Evolutionary conservation across 2,329 filamentous ascomycete species (phyloP).

Genomic region (Stachybotrys echinatus): DNA sequence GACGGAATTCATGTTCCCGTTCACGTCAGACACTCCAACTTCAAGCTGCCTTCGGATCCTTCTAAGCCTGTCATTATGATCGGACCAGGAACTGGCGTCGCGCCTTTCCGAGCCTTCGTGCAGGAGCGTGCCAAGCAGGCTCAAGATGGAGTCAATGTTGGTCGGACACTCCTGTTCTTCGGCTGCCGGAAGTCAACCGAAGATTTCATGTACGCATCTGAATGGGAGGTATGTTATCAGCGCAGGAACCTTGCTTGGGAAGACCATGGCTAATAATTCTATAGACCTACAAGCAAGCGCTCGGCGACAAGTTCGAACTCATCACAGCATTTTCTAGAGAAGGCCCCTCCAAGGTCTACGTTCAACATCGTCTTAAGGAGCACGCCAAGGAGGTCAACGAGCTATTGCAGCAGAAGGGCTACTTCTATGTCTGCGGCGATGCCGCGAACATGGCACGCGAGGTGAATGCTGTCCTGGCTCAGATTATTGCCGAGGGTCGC

Average conservation of each 20-base stretch:
- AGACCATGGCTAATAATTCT: constrained; percentile 16
- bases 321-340: constrained; percentile 96
- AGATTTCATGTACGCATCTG: constrained; percentile 86
- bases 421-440: constrained; percentile 97
- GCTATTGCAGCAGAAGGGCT: constrained; percentile 78
- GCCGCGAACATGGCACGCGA: constrained; percentile 96
- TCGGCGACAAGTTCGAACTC: constrained; percentile 86
- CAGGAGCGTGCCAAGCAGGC: constrained; percentile 87
- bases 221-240: constrained; percentile 74
- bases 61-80: constrained; percentile 93
- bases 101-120: constrained; percentile 91
- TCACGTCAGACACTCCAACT: constrained; percentile 96
- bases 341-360: constrained; percentile 83
- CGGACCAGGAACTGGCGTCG: constrained; percentile 92
- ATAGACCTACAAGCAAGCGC: constrained; percentile 74
- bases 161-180: constrained; percentile 87
- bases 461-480: constrained; percentile 78
- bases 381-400: constrained; percentile 79
- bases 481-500: constrained; percentile 82
- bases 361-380: constrained; percentile 88
- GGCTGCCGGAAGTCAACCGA: constrained; percentile 84
- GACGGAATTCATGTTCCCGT: constrained; percentile 92
- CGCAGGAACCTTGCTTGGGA: background rate
- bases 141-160: constrained; percentile 73
- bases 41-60: constrained; percentile 95